Base-by-base conservation (phyloP, 106 monocot genomes). In the Amphibolis antarctica region DNA sequence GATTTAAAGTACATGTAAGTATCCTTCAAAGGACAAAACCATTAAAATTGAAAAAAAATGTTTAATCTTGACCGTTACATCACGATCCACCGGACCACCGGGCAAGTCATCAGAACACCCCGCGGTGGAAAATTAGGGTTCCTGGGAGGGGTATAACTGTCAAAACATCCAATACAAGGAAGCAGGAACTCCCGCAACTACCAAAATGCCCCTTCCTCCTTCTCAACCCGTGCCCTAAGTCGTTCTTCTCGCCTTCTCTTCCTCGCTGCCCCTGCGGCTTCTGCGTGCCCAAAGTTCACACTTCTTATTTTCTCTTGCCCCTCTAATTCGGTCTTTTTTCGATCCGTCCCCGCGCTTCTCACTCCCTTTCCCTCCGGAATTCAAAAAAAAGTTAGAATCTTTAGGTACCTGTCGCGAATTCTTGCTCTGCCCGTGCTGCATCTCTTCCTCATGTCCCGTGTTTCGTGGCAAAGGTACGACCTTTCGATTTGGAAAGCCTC, bases 231-330 rank as follows among this genome's bases (percentile, higher is more conserved):
- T n/a, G 36, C 4, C 36, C 36, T 7, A 4, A 0, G 1, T 47
- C 45, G 12, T 18, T 27, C 64, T 9, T 20, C 45, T 25, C 64
- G 47, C 14, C 26, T 3, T 28, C 47, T 42, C 64, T 28, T 59
- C 59, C 10, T 56, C n/a, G n/a, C 42, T 56, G 29, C 36, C 79
- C 56, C 60, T 72, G 25, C 71, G 44, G 42, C 54, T 55, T 24
- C 54, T 53, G 3, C 55, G 5, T 31, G 55, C 60, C 73, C 36
- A 44, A 66, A 42, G n/a, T 62, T 44, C 79, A 61, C 36, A 64
- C 59, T n/a, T 69, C 36, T 7, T 4, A 36, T 36, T 36, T 36
- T 7, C 70, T 62, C 70, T 70, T 74, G 46, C 42, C 68, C 62
- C 69, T 65, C 22, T 20, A 58, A 52, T 60, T 56, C 59, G 56